Evolutionary conservation across 2,329 filamentous ascomycete genomes (phyloP), one percentile per base, ranked within the genome.

Genomic region (Colletotrichum tofieldiae): DNA sequence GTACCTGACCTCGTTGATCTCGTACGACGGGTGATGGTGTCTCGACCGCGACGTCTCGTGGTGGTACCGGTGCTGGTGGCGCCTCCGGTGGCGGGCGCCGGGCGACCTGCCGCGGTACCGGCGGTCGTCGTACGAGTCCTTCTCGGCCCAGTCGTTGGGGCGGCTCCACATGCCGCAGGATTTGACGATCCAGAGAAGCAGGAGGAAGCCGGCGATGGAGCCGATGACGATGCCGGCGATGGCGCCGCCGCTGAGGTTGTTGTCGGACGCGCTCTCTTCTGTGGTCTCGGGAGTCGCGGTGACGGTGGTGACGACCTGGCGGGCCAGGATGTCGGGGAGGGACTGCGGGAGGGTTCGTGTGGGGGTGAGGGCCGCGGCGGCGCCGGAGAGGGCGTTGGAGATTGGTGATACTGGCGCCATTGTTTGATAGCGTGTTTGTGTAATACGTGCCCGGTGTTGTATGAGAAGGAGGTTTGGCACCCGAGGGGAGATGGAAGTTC

Each of bases 201-300:
- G 78, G 16, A 88, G 78, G 51, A 85, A 75, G n/a, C 85, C 85
- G 56, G 76, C 81, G 63, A 88, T 80, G 32, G 84, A 85, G 26
- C 86, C 86, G 73, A 88, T 83, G 58, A 88, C 84, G 71, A 88
- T 88, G 56, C 86, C 86, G 0, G 85, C 86, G 61, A 88, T 88
- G 58, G 85, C 86, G 56, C 86, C 86, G 60, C 84, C 85, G 52
- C 79, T 83, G 16, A 88, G 80, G 14, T 66, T 74, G n/a, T 71
- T 77, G 41, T 73, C 58, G 0, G 76, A 76, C 2, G 73, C 63
- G 8, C 74, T 71, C 18, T 75, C 72, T 49, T 73, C 71, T 56
- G 73, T 75, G 59, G 73, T 56, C 45, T 74, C 71, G 9, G 72
- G 61, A 54, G 73, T 71, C 16, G 75, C 58, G 1, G 75, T 64